Evolutionary conservation across 2,329 filamentous ascomycete species (phyloP).

Genomic region (Lizonia empirigonia): DNA sequence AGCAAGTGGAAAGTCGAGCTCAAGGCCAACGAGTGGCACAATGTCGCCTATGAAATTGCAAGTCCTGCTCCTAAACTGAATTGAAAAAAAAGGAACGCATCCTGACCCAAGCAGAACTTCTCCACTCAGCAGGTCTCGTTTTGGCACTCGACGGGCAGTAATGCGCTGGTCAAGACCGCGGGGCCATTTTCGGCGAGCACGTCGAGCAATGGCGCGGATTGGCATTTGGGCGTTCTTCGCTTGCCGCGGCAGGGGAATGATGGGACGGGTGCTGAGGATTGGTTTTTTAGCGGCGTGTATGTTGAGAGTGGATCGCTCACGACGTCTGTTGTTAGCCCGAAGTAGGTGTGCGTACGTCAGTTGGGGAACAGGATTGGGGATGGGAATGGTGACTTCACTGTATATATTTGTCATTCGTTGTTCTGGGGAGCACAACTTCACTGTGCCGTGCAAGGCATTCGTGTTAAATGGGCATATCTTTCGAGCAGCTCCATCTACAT

Average conservation of each 20-base stretch:
- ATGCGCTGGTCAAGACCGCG: slow-evolving; percentile 63
- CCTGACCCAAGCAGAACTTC: too few species aligned
- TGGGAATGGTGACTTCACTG: background rate
- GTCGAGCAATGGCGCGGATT: slow-evolving; percentile 71
- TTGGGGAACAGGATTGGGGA: background rate
- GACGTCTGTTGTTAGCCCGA: slow-evolving; percentile 40
- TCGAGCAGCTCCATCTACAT: background rate
- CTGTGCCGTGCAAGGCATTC: too few species aligned
- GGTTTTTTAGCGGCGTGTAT: slow-evolving; percentile 74
- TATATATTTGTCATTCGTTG: background rate
- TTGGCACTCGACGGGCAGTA: slow-evolving; percentile 70
- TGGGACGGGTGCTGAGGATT: slow-evolving; percentile 64
- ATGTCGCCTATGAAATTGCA: slow-evolving; percentile 73
- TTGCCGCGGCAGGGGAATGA: slow-evolving; percentile 63
- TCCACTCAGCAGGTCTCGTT: slow-evolving; percentile 65
- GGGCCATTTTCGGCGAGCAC: slow-evolving; percentile 65
- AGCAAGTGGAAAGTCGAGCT: slow-evolving; percentile 68
- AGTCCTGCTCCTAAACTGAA: too few species aligned
- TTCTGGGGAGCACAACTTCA: too few species aligned
- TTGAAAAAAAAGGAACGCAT: too few species aligned
- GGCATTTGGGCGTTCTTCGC: slow-evolving; percentile 73
- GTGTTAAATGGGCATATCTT: too few species aligned
- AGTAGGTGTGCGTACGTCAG: background rate
- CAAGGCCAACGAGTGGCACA: slow-evolving; percentile 71
- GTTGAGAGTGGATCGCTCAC: slow-evolving; percentile 63